These are phyloP conservation scores for Zymoseptoria crescenta DNA, from an alignment of 2,329 filamentous ascomycete species.

Conservation along the genomic window DNA sequence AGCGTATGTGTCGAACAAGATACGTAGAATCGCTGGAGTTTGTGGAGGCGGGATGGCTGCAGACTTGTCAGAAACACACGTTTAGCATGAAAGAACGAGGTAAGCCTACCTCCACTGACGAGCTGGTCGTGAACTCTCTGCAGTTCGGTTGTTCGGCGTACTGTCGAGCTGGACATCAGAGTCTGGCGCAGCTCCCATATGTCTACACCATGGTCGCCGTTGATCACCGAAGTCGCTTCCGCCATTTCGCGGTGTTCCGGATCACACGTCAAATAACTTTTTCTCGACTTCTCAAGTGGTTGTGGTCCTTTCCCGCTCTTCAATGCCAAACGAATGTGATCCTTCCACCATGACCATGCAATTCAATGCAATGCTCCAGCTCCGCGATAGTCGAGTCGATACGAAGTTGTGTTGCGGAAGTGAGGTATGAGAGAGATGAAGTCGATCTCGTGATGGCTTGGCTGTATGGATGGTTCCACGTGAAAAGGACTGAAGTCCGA, in stretches of 20 bases:
- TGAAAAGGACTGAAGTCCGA: not conserved
- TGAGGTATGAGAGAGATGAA: not conserved
- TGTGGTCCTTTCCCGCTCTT: constrained; percentile 17
- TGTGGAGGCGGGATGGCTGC: constrained; percentile 17
- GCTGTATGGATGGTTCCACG: not conserved
- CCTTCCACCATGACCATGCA: not conserved
- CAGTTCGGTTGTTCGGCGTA: constrained; percentile 39
- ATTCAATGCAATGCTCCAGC: not conserved
- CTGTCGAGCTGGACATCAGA: constrained; percentile 42
- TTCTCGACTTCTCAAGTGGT: constrained; percentile 1
- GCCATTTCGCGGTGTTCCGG: constrained; percentile 7
- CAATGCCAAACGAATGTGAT: not conserved
- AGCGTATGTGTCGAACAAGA: constrained; percentile 81
- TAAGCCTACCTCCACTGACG: constrained; percentile 35
- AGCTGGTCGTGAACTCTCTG: constrained; percentile 38
- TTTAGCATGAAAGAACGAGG: constrained; percentile 1
- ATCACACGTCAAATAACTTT: not conserved
- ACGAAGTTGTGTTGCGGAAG: not conserved
- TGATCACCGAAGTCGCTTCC: constrained; percentile 6
- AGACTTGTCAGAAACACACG: not conserved
- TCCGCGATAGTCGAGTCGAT: not conserved
- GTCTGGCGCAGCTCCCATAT: constrained; percentile 27
- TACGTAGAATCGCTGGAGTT: constrained; percentile 42
- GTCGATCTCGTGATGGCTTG: not conserved
- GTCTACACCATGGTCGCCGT: constrained; percentile 17